Base-by-base conservation (phyloP, 768 basidiomycete genomes). In the Exidia glandulosa region DNA sequence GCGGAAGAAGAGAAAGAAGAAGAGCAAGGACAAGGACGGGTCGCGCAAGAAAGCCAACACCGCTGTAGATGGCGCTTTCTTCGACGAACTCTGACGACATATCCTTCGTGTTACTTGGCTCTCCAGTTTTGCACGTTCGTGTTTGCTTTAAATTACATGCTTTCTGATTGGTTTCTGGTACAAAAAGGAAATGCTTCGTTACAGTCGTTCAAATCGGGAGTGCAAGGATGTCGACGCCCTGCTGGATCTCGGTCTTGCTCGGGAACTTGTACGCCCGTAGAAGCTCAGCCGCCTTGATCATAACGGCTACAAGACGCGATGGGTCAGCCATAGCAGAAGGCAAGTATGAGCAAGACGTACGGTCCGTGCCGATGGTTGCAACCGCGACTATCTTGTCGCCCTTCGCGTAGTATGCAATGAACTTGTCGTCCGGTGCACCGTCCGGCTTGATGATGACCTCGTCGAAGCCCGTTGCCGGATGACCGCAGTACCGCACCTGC, bases 401-500 rank as follows among this genome's bases (percentile, higher is more conserved):
- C 70, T 85, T 84, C 50, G 81, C 77, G 69, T 91, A 91, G 72
- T 88, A 92, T 2, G 88, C 88, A 48, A 89, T 78, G 66, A 92
- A 92, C 87, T 88, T 59, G 16, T 34, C 48, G n/a, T 63, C 32
- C 58, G 45, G 14, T 36, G n/a, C 61, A 16, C 23, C 25, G 34
- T 37, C 23, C 45, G 37, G 27, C 1, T 85, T 82, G 65, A 94
- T 81, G 66, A 85, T 81, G 25, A 90, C 74, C 64, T 93, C 87
- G 63, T 94, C 90, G 66, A 80, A 88, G 1, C 79, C 77, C 2
- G 67, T 67, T 1, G 76, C 76, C 4, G 87, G 85, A 52, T 84
- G 72, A 4, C 93, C 93, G 66, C 86, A 84, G 73, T 94, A 96
- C 56, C 93, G 80, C 47, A 96, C 74, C 66, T 93, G 88, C 68